Evolutionary conservation across 306 rosid genomes (phyloP), one percentile per base, ranked within the genome.

Genomic region (Malus orientalis): DNA sequence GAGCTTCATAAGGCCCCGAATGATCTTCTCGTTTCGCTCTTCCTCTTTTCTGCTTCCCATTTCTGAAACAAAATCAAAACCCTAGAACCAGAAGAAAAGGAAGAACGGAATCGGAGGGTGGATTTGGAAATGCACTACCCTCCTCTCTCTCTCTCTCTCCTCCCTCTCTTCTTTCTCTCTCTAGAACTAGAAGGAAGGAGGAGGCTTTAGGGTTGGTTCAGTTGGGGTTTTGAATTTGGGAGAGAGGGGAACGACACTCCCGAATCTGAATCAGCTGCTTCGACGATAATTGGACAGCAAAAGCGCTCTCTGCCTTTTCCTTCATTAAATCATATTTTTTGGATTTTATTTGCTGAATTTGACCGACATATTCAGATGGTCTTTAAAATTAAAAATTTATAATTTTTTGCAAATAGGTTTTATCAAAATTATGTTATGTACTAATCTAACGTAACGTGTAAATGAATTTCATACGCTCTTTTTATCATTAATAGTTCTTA

Each of bases 1-100:
- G 65, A 92, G 97, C 90, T 89, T 92, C 95, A 92, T 86, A 19
- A 91, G 93, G 15, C 97, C 97, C 51, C 97, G 82, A 11, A 91
- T 91, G 62, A 92, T 89, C 87, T 84, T 92, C 91, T 92, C 97
- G 69, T 89, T 92, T 73, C 93, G 87, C 81, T 89, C 95, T 69
- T 89, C 95, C 81, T 88, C 88, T 74, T 88, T 92, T 77, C 88
- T 88, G 81, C 88, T 92, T 60, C 83, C 93, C 95, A 89, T 89
- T 78, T 69, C 71, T 29, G 32, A 33, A 83, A 71, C 47, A 42
- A 44, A 42, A 22, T 61, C 2, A 70, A 70, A 70, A 19, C 33
- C 74, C 36, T 18, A 68, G 25, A n/a, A 47, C 19, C 55, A 49
- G 40, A 49, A 51, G 60, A 29, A 45, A 25, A 42, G 25, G 65